Evolutionary conservation across 2,329 filamentous ascomycete species (phyloP), one percentile per base, ranked within the genome.

Genomic region (Tolypocladium nubicola): DNA sequence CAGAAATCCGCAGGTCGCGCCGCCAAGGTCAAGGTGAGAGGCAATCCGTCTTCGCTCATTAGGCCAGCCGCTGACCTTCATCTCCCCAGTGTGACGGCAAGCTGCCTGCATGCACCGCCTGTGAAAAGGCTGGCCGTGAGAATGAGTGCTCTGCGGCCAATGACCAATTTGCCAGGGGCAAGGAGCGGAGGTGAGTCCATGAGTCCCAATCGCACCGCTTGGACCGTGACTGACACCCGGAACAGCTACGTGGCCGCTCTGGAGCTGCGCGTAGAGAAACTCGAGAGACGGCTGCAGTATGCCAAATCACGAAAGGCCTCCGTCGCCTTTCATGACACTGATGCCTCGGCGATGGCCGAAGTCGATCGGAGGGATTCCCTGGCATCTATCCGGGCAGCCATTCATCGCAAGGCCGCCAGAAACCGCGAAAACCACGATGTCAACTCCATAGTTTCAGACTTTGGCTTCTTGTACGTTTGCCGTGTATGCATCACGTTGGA

Each of bases 101-200:
- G 72, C 78, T 97, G 41, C 94, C 94, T 13, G 91, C 92, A 9
- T 99, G 94, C 69, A 95, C 91, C 9, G 93, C 93, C 21, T 97
- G 94, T 69, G 93, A 97, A 72, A 92, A 91, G 73, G 90, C 90
- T 16, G 91, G 92, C 37, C 87, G 90, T 60, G 85, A 89, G 57
- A 86, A 80, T 59, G 91, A 95, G 69, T 99, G 94, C 71, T 96
- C 91, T 8, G 91, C 91, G 57, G 92, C 91, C 9, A 97, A 95
- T 66, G 93, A 97, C 68, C 91, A 97, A 70, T 97, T 97, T 72
- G 92, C 93, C 0, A 82, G 91, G 61, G 94, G 94, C 60, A 97
- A 97, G 72, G 94, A 97, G 69, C 81, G 93, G 66, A 97, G 92
- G 85, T 85, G 64, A 58, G 73, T 65, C 38, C 16, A 5, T n/a